Conservation (phyloP, 768 basidiomycete genomes). For the Leccinum subtestaceum region DNA sequence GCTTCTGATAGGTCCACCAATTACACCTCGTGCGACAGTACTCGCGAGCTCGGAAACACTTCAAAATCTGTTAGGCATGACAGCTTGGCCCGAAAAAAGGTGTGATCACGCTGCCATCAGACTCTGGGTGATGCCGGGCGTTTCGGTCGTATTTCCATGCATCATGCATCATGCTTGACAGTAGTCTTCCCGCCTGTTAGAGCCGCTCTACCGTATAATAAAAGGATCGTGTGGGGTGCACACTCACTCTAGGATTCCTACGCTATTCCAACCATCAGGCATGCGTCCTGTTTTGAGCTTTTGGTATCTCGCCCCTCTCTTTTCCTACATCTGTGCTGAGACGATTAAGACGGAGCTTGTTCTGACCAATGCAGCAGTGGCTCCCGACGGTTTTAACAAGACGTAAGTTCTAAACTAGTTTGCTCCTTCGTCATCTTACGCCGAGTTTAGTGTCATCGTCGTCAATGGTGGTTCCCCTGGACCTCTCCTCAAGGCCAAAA, state of each 20-base stretch:
- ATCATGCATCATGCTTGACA: not conserved
- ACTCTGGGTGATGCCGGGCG: not conserved
- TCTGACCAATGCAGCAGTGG: conserved; percentile 38
- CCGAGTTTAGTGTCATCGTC: conserved; percentile 34
- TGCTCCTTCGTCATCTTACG: not conserved
- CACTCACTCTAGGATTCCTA: not conserved
- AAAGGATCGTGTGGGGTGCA: not conserved
- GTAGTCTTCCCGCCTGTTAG: not conserved
- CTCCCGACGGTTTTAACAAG: conserved; percentile 43
- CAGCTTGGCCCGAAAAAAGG: not conserved
- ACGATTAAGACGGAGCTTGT: conserved; percentile 27
- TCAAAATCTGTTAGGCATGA: not conserved
- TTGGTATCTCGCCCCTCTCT: conserved; percentile 9
- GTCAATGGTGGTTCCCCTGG: conserved; percentile 43
- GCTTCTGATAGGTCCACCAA: not conserved
- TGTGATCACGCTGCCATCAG: not conserved
- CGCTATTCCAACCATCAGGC: not conserved
- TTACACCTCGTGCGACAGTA: not conserved
- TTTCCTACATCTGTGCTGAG: conserved; percentile 6
- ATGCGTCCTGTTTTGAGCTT: conserved; percentile 15
- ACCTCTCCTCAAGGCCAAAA: conserved; percentile 39
- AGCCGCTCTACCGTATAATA: not conserved
- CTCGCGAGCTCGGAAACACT: not conserved
- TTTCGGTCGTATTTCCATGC: not conserved
- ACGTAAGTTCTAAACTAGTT: conserved; percentile 17